These are phyloP conservation scores for Tylopilus balloui DNA, from an alignment of 768 basidiomycete genomes.

Conservation along the genomic window DNA sequence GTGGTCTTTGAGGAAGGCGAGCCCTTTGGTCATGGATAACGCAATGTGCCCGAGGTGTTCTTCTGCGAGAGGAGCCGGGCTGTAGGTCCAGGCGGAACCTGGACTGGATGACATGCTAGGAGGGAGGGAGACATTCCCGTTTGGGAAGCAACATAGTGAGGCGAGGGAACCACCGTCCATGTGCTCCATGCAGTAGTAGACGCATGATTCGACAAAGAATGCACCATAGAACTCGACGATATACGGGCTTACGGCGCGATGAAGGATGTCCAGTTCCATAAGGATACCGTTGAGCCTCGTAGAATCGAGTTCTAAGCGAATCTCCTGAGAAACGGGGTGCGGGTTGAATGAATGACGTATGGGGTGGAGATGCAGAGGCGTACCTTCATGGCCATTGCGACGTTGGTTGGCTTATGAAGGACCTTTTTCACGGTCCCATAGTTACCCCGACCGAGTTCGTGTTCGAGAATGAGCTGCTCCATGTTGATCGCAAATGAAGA, in stretches of 20 bases:
- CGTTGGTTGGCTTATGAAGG: constrained; percentile 88
- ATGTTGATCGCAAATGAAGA: constrained; percentile 91
- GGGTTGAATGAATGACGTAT: constrained; percentile 11
- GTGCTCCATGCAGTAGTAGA: constrained; percentile 99
- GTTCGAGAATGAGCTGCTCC: constrained; percentile 84
- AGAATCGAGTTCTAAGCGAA: constrained; percentile 91
- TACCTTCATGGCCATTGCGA: constrained; percentile 99
- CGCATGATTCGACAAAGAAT: constrained; percentile 99
- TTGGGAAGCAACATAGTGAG: constrained; percentile 53
- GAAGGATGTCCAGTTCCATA: constrained; percentile 97
- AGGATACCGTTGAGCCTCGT: constrained; percentile 93
- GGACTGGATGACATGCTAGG: constrained; percentile 31
- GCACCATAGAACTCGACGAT: constrained; percentile 99
- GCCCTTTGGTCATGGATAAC: constrained; percentile 76
- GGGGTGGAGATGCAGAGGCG: constrained; percentile 11
- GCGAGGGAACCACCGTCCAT: constrained; percentile 99
- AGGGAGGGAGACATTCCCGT: constrained; percentile 32
- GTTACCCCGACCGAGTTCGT: constrained; percentile 94
- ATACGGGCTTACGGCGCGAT: constrained; percentile 84
- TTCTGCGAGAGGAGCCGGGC: constrained; percentile 51
- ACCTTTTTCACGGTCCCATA: constrained; percentile 98
- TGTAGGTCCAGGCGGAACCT: constrained; percentile 33
- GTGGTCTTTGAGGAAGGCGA: constrained; percentile 93
- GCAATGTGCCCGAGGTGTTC: constrained; percentile 81
- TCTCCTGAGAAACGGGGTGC: constrained; percentile 64